Conservation (phyloP, 805 yeast species). For the Candida parachauliodes region DNA sequence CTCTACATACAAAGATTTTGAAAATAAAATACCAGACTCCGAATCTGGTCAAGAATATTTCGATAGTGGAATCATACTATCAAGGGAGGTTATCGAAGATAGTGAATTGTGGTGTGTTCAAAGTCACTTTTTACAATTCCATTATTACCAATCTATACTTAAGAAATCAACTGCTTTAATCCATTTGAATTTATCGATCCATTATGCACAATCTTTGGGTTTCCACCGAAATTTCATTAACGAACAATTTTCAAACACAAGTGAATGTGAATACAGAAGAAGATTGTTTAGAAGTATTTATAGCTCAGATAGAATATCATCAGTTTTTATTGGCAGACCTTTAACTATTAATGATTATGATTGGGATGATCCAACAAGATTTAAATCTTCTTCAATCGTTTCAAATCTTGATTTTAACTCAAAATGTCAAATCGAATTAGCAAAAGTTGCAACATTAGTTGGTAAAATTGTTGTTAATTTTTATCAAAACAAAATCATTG, state of each 20-base stretch:
- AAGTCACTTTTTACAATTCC: slow-evolving; percentile 34
- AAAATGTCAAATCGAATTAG: slow-evolving; percentile 23
- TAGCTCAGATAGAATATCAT: slow-evolving; percentile 30
- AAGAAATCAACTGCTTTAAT: slow-evolving; percentile 43
- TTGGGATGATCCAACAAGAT: slow-evolving; percentile 31
- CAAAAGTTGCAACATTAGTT: slow-evolving; percentile 24
- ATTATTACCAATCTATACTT: slow-evolving; percentile 39
- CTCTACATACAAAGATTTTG: slow-evolving; percentile 28
- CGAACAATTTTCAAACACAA: slow-evolving; percentile 16
- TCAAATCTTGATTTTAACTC: slow-evolving; percentile 13
- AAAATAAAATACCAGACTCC: slow-evolving; percentile 16
- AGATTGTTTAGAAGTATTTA: slow-evolving; percentile 18
- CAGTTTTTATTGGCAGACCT: slow-evolving; percentile 35
- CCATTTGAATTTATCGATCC: slow-evolving; percentile 38
- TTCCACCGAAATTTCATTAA: slow-evolving; percentile 36
- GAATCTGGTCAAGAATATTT: slow-evolving; percentile 30
- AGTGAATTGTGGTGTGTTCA: slow-evolving; percentile 42
- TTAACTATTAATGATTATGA: slow-evolving; percentile 31
- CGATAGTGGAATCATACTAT: slow-evolving; percentile 29
- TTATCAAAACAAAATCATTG: slow-evolving; percentile 28
- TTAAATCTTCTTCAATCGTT: slow-evolving; percentile 4
- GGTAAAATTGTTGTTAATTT: slow-evolving; percentile 28
- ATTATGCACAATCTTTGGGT: slow-evolving; percentile 42
- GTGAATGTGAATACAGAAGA: slow-evolving; percentile 11
- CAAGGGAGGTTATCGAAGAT: slow-evolving; percentile 32